These are phyloP conservation scores for Athelia sp. DNA, from an alignment of 1,284 basidiomycete genomes.

Conservation along the genomic window DNA sequence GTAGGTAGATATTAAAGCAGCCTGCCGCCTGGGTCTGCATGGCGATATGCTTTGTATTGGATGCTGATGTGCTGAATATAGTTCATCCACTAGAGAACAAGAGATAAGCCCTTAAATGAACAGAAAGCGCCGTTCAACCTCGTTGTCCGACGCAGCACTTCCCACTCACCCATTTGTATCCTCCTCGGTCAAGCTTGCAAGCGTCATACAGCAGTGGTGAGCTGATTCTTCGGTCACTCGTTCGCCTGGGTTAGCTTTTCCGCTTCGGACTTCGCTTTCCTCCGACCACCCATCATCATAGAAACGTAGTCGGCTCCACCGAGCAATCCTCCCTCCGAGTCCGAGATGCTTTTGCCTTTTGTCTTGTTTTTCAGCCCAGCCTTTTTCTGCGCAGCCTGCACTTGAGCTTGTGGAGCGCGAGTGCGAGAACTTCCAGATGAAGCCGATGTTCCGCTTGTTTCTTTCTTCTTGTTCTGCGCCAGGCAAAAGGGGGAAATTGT, in stretches of 20 bases:
- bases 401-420: conserved; percentile 19
- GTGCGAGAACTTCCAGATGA: conserved; percentile 6
- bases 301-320: conserved; percentile 76
- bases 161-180: too few species aligned
- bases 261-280: conserved; percentile 59
- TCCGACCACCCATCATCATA: conserved; percentile 64
- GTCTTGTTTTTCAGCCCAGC: conserved; percentile 41
- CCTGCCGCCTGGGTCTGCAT: too few species aligned
- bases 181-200: too few species aligned
- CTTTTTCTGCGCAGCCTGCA: conserved; percentile 37
- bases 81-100: too few species aligned
- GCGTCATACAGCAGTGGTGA: too few species aligned
- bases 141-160: too few species aligned
- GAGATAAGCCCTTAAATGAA: too few species aligned
- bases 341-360: conserved; percentile 26
- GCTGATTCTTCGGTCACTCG: too few species aligned
- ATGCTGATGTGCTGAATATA: too few species aligned
- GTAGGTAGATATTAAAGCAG: too few species aligned
- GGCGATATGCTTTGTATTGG: too few species aligned
- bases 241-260: conserved; percentile 39
- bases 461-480: conserved; percentile 28
- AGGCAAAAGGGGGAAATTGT: not conserved
- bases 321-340: conserved; percentile 39
- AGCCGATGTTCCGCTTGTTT: conserved; percentile 15
- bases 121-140: too few species aligned